These are phyloP conservation scores for Claviceps spartinae DNA, from an alignment of 2,329 filamentous ascomycete species.

Conservation along the genomic window DNA sequence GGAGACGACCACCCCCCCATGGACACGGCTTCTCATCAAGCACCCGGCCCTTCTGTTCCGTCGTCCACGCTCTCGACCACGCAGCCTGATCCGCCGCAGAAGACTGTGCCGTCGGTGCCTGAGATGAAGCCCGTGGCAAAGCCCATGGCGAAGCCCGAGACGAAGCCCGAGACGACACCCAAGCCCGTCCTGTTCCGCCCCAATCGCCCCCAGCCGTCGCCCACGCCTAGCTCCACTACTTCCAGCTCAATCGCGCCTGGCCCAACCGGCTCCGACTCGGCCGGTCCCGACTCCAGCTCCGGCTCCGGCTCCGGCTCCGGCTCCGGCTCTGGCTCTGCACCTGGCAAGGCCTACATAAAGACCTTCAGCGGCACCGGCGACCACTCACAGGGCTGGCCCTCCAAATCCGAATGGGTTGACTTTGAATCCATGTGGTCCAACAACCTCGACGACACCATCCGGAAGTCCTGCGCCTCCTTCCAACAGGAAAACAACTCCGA, in stretches of 20 bases:
- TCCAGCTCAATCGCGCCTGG: no score
- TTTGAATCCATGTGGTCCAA: slow-evolving; percentile 15
- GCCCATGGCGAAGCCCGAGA: not conserved
- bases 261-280: no score
- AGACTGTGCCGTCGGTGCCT: not conserved
- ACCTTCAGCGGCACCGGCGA: slow-evolving; percentile 1
- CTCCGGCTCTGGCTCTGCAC: no score
- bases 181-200: no score
- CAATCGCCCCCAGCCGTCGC: no score
- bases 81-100: not conserved
- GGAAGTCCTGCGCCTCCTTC: slow-evolving; percentile 7
- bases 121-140: not conserved
- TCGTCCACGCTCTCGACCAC: not conserved
- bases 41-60: not conserved
- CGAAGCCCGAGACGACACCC: no score
- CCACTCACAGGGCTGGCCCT: slow-evolving; percentile 16
- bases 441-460: slow-evolving; percentile 8
- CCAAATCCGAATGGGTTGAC: slow-evolving; percentile 14
- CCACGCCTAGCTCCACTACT: no score
- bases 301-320: no score
- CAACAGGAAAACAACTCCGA: slow-evolving; percentile 9
- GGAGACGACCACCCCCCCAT: not conserved
- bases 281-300: no score
- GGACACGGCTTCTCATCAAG: not conserved
- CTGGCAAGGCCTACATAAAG: not conserved